Evolutionary conservation across 2,329 filamentous ascomycete species (phyloP).

Genomic region (Mycosphaerella sp.): DNA sequence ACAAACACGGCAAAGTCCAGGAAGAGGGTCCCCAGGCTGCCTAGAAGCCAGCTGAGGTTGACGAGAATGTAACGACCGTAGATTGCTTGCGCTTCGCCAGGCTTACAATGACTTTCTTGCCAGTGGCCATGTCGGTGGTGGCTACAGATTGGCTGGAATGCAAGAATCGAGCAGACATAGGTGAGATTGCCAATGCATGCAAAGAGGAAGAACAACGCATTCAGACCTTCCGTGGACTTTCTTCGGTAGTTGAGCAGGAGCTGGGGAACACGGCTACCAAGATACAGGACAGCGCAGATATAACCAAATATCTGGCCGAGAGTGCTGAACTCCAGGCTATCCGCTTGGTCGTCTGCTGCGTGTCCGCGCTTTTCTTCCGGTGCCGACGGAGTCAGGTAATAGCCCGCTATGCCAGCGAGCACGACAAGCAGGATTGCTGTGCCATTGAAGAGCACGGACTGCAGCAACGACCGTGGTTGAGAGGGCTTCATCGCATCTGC

Average conservation of each 20-base stretch:
- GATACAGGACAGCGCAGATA: slow-evolving; percentile 81
- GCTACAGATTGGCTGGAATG: slow-evolving; percentile 70
- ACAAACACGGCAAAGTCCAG: slow-evolving; percentile 81
- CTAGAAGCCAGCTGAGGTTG: slow-evolving; percentile 84
- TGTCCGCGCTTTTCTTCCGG: slow-evolving; percentile 22
- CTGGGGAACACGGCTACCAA: slow-evolving; percentile 83
- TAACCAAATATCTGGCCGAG: slow-evolving; percentile 91
- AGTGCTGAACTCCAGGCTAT: slow-evolving; percentile 59
- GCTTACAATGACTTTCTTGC: slow-evolving; percentile 47
- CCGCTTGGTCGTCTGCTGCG: slow-evolving; percentile 37
- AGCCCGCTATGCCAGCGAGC: slow-evolving; percentile 74
- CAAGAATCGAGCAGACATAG: slow-evolving; percentile 85
- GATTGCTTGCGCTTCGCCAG: slow-evolving; percentile 58
- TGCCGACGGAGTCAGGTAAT: slow-evolving; percentile 61
- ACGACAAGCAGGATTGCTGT: slow-evolving; percentile 74
- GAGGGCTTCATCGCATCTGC: slow-evolving; percentile 34
- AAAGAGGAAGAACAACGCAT: slow-evolving; percentile 92
- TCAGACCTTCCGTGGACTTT: slow-evolving; percentile 88
- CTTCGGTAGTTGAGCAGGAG: slow-evolving; percentile 85
- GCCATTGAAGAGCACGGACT: slow-evolving; percentile 63
- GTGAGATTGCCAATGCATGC: slow-evolving; percentile 93
- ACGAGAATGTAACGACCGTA: slow-evolving; percentile 82
- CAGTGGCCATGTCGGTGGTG: slow-evolving; percentile 30
- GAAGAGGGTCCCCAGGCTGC: slow-evolving; percentile 78
- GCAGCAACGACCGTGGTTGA: slow-evolving; percentile 37